Percentiles rank a stretch among this genome's conserved stretches.
These are phyloP conservation scores for Cladophialophora immunda DNA, from an alignment of 2,329 filamentous ascomycete genomes.

Conservation along the genomic window DNA sequence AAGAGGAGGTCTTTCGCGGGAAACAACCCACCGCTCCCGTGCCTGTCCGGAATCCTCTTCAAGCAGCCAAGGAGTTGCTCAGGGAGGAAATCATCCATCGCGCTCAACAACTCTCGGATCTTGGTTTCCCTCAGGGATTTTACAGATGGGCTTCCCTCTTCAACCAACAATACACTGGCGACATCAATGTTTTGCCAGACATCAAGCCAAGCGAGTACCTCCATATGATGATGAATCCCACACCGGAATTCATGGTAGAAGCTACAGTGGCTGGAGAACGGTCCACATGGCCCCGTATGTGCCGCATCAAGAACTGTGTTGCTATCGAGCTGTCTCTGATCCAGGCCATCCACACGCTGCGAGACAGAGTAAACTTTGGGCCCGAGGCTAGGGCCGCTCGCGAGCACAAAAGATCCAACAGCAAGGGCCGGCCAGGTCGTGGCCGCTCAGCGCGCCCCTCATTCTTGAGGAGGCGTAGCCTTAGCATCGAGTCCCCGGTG, in stretches of 20 bases:
- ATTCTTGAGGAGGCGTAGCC: slow-evolving; percentile 34
- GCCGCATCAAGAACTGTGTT: slow-evolving; percentile 83
- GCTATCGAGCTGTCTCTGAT: slow-evolving; percentile 83
- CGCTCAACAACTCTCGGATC: slow-evolving; percentile 79
- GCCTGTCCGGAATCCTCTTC: slow-evolving; percentile 48
- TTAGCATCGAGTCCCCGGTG: slow-evolving; percentile 32
- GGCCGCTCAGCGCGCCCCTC: slow-evolving; percentile 34
- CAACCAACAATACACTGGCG: slow-evolving; percentile 89
- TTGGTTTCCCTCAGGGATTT: slow-evolving; percentile 80
- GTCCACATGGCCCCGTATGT: slow-evolving; percentile 91
- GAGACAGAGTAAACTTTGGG: slow-evolving; percentile 36
- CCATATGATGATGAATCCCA: slow-evolving; percentile 82
- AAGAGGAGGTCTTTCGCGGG: slow-evolving; percentile 68
- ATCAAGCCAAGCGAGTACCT: slow-evolving; percentile 78
- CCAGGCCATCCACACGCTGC: slow-evolving; percentile 46
- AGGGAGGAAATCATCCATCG: slow-evolving; percentile 83
- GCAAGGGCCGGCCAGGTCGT: slow-evolving; percentile 28
- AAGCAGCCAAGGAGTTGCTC: slow-evolving; percentile 74
- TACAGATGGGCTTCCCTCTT: slow-evolving; percentile 83
- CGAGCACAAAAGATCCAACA: slow-evolving; percentile 30
- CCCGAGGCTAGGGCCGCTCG: slow-evolving; percentile 37
- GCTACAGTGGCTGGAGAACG: slow-evolving; percentile 80
- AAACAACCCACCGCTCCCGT: slow-evolving; percentile 37
- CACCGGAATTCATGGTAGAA: slow-evolving; percentile 82
- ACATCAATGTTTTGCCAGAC: slow-evolving; percentile 91